Percentiles rank a stretch among this genome's conserved stretches.
These are phyloP conservation scores for Colletotrichum sp. DNA, from an alignment of 2,329 filamentous ascomycete species.

Conservation along the genomic window DNA sequence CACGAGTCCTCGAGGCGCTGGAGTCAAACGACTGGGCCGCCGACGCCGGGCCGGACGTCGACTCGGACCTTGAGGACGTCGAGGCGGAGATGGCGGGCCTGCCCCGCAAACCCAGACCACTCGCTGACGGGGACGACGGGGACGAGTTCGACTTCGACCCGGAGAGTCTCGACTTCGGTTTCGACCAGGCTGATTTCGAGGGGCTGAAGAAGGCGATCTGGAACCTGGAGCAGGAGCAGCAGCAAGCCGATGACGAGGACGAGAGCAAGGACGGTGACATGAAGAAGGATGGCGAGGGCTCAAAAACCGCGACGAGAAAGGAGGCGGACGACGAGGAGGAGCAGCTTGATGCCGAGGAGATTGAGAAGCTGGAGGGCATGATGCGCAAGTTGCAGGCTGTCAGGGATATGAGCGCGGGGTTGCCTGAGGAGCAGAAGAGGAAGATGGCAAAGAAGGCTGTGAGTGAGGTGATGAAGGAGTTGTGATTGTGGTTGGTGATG, in stretches of 20 bases:
- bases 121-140: constrained; percentile 28
- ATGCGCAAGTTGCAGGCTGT: constrained; percentile 69
- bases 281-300: background rate
- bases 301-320: background rate
- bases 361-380: constrained; percentile 66
- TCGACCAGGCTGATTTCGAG: constrained; percentile 57
- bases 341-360: constrained; percentile 49
- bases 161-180: constrained; percentile 55
- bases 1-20: constrained; percentile 64
- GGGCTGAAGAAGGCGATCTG: constrained; percentile 58
- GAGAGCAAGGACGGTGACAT: background rate
- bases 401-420: constrained; percentile 61
- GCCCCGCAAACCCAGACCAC: constrained; percentile 34
- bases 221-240: constrained; percentile 33
- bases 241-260: background rate
- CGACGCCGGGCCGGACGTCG: constrained; percentile 33
- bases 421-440: constrained; percentile 66
- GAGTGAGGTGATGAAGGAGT: constrained; percentile 67
- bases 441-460: constrained; percentile 66
- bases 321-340: constrained; percentile 14
- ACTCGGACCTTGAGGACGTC: constrained; percentile 33
- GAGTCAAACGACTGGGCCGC: constrained; percentile 68
- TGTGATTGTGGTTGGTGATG: constrained; percentile 35
- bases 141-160: constrained; percentile 46
- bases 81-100: constrained; percentile 33